Conservation (phyloP, 768 basidiomycete genomes). For the Mycena venus region DNA sequence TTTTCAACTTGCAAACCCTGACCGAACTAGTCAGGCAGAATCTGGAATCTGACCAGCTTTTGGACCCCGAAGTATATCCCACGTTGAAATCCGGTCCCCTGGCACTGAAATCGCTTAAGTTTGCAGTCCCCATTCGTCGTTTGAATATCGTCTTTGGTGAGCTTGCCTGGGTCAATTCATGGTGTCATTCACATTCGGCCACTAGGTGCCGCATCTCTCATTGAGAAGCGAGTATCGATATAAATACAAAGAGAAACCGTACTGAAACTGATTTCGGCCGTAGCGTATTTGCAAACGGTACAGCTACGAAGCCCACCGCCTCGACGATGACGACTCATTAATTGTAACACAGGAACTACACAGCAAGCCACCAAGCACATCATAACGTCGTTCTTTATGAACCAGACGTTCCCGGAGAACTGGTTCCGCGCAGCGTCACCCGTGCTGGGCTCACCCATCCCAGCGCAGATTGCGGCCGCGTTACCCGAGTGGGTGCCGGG, state of each 20-base stretch:
- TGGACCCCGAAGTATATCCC: not conserved
- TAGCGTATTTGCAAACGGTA: conserved; percentile 28
- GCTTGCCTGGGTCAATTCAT: not conserved
- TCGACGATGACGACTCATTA: not conserved
- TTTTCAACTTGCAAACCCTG: conserved; percentile 16
- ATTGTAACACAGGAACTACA: conserved; percentile 22
- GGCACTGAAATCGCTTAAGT: no score
- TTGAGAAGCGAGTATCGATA: not conserved
- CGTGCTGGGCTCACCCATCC: not conserved
- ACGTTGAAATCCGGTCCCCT: not conserved
- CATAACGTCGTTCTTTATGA: conserved; percentile 24
- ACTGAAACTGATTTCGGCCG: not conserved
- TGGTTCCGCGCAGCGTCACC: conserved; percentile 25
- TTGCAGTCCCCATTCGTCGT: no score
- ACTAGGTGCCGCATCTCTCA: not conserved
- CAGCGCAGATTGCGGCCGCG: not conserved
- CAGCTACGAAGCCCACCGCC: not conserved
- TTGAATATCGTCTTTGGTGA: no score
- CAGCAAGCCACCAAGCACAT: conserved; percentile 11
- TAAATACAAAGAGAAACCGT: not conserved
- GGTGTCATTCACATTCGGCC: not conserved
- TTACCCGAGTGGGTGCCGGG: no score
- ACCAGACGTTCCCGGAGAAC: no score
- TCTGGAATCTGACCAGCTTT: not conserved
- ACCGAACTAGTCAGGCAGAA: not conserved